Base-by-base conservation (phyloP, 345 rosid species). In the Eucalyptus tenuipes region DNA sequence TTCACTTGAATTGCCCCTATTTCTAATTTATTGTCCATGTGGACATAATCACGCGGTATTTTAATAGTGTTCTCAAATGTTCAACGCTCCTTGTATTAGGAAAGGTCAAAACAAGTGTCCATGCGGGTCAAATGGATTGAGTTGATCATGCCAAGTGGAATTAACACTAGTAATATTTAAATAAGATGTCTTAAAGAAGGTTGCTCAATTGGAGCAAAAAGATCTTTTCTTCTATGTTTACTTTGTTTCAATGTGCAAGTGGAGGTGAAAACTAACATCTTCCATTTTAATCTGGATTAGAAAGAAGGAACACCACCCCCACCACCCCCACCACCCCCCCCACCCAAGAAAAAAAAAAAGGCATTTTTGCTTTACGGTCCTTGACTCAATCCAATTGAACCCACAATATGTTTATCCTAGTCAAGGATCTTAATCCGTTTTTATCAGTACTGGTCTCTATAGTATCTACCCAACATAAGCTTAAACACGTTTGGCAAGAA, bases 331-430 rank as follows among this genome's bases (percentile, higher is more conserved):
- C n/a, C n/a, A n/a, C n/a, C 3, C 29, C 29, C 61, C 12, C 5
- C 7, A 20, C 53, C 53, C 52, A 1, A 0, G 1, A 7, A 16
- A 17, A 52, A 7, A 27, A 0, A 27, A 12, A 59, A 27, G 4
- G n/a, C 31, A 59, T 6, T 0, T 59, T 27, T 27, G 15, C 15
- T 59, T 59, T 59, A 25, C 66, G 12, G 31, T 59, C 66, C 66
- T 27, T 12, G 31, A 59, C 31, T 59, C 29, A 59, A 59, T 59
- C 66, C 66, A 59, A 1, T 59, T 11, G 15, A 25, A 27, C n/a
- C 13, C 13, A 0, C 59, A 8, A 59, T 27, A 6, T 13, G 0
- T 59, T 59, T 27, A 59, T 25, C 66, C 4, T 27, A 59, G 29
- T 59, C 66, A 59, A 59, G 31, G n/a, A 59, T 59, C 66, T 27